Evolutionary conservation across 495 filamentous ascomycete species (phyloP), one percentile per base, ranked within the genome.

Genomic region (Aspergillus indologenus): DNA sequence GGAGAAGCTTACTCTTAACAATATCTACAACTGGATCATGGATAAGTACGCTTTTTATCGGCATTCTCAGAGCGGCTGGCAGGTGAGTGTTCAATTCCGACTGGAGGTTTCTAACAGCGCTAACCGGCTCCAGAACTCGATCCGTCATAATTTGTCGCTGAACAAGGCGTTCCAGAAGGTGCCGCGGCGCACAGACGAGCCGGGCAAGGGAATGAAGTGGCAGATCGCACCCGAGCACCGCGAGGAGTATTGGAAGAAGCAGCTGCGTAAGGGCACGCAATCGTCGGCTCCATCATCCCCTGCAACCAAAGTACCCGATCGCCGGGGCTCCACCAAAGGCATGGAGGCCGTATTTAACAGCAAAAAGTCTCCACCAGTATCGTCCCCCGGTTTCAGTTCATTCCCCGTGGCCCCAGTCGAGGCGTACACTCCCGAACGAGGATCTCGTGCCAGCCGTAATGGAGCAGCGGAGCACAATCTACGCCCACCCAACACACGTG

Each of bases 151-250:
- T 63, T 73, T 98, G 19, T 98, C 95, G 3, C 71, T 98, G 50
- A 96, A 95, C 66, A 93, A 96, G 71, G 83, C 85, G 0, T 98
- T 98, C 70, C 84, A 88, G 61, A 98, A 98, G 70, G 87, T 96
- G 5, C 88, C 95, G 22, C 87, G 94, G 40, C 83, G 88, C 5
- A 94, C 91, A 0, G 90, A 98, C 64, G 95, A 98, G 67, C 94
- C 94, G 2, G 94, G 94, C 3, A 98, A 98, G 75, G 94, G 94
- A 22, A 96, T 96, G 92, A 96, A 97, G 68, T 98, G 94, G 94
- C 86, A 88, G 71, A 89, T 98, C 67, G 86, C 90, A 2, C 82
- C 86, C 1, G 90, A 92, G 53, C 76, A 86, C 45, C 87, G 89
- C 24, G 89, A 96, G 6, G 90, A 95, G 49, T 87, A 86, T 55